Evolutionary conservation across 148 eudicot genomes (phyloP).

Genomic region (Arbutus unedo): DNA sequence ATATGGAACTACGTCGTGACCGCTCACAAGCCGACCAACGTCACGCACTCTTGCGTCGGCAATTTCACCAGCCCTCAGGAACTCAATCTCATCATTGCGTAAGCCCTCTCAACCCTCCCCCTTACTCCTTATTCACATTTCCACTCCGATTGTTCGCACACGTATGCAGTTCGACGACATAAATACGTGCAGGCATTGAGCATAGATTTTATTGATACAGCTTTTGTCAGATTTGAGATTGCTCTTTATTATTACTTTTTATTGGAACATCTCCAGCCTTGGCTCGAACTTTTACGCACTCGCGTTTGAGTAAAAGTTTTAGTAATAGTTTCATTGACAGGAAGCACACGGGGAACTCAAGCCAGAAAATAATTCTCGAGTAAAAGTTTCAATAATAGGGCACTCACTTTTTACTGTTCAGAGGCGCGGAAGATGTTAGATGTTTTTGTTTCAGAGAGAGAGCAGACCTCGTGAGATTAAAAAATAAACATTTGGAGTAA

Average conservation of each 20-base stretch:
- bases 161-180: too few species aligned
- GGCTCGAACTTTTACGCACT: not conserved
- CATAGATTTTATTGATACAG: not conserved
- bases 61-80: conserved; percentile 88
- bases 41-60: conserved; percentile 94
- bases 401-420: not conserved
- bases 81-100: conserved; percentile 91
- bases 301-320: not conserved
- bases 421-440: not conserved
- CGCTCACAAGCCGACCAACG: conserved; percentile 97
- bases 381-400: too few species aligned
- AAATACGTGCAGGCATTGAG: not conserved
- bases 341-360: not conserved
- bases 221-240: not conserved
- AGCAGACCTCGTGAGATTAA: not conserved
- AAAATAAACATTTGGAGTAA: not conserved
- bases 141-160: not conserved
- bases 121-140: not conserved
- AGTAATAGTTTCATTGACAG: not conserved
- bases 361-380: too few species aligned
- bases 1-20: conserved; percentile 91
- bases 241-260: not conserved
- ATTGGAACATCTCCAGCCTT: too few species aligned
- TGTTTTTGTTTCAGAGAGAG: not conserved
- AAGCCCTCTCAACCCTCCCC: conserved; percentile 14